A percentile compares a stretch with the other conserved stretches of the same genome.
Conservation (phyloP, 2,329 filamentous ascomycete genomes). For the Nannizziopsis arthrosporioides region DNA sequence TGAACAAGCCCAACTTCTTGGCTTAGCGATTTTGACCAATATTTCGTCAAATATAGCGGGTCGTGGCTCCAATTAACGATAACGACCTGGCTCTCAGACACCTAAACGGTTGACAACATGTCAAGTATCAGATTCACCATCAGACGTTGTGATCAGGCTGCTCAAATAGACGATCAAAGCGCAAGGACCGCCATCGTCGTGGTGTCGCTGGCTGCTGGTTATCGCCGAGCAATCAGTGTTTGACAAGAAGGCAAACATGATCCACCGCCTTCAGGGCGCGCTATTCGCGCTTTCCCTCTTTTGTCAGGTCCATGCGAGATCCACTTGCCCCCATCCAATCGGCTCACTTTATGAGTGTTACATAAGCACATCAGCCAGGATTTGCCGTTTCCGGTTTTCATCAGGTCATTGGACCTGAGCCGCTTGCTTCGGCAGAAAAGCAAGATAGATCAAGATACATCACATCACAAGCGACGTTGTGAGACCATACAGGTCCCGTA, state of each 20-base stretch:
- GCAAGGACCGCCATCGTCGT: background rate
- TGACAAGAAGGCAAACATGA: conserved; percentile 6
- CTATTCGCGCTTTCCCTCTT: conserved; percentile 1
- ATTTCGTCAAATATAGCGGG: too few relatives aligned
- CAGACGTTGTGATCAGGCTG: too few relatives aligned
- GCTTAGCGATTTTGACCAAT: too few relatives aligned
- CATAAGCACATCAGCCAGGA: background rate
- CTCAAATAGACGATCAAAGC: background rate
- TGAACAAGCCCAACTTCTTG: too few relatives aligned
- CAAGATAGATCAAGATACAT: background rate
- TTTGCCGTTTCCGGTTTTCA: conserved; percentile 1
- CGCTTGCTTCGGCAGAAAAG: background rate
- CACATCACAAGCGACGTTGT: too few relatives aligned
- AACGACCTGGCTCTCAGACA: too few relatives aligned
- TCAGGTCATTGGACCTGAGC: background rate
- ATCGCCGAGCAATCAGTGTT: background rate
- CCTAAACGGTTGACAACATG: too few relatives aligned
- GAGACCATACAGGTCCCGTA: too few relatives aligned
- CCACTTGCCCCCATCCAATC: conserved; percentile 3
- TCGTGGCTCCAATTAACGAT: too few relatives aligned
- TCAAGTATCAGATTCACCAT: too few relatives aligned
- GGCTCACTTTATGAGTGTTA: background rate
- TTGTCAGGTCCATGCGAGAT: conserved; percentile 1
- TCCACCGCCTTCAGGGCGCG: background rate
- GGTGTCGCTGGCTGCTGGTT: background rate